phyloP scores from a whole-genome alignment of 1,139 yeast genomes.

The Debaryomyces sp. region DNA sequence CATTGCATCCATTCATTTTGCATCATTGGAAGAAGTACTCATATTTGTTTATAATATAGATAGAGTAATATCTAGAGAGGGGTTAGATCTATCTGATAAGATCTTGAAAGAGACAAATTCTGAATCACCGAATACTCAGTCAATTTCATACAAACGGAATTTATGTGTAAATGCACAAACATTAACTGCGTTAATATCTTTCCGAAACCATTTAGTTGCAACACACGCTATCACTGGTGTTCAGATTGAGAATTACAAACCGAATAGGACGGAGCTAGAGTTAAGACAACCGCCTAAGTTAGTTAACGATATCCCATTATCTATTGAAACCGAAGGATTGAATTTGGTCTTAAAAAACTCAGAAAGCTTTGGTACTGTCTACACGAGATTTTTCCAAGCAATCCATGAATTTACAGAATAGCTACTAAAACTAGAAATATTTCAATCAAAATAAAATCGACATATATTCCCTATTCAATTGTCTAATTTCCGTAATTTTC shows the following conservation, averaged over 20 bases:
- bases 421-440: not conserved
- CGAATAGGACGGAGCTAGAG: conserved; percentile 29
- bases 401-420: conserved; percentile 14
- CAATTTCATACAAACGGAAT: conserved; percentile 6
- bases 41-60: conserved; percentile 19
- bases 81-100: conserved; percentile 34
- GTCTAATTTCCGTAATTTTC: conserved; percentile 1
- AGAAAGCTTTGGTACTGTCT: conserved; percentile 13
- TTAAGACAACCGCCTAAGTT: conserved; percentile 25
- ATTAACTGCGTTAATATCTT: conserved; percentile 23
- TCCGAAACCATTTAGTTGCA: conserved; percentile 22
- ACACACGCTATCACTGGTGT: conserved; percentile 25
- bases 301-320: conserved; percentile 11
- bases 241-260: conserved; percentile 26
- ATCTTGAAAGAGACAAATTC: conserved; percentile 12
- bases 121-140: not conserved
- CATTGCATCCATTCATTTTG: conserved; percentile 39
- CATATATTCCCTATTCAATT: not conserved
- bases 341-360: conserved; percentile 11
- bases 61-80: conserved; percentile 27
- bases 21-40: conserved; percentile 43
- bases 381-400: conserved; percentile 14
- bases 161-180: conserved; percentile 22
- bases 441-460: not conserved
- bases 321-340: conserved; percentile 12